These are phyloP conservation scores for Limonium bicolor DNA, from an alignment of 148 eudicot species.

Conservation along the genomic window DNA sequence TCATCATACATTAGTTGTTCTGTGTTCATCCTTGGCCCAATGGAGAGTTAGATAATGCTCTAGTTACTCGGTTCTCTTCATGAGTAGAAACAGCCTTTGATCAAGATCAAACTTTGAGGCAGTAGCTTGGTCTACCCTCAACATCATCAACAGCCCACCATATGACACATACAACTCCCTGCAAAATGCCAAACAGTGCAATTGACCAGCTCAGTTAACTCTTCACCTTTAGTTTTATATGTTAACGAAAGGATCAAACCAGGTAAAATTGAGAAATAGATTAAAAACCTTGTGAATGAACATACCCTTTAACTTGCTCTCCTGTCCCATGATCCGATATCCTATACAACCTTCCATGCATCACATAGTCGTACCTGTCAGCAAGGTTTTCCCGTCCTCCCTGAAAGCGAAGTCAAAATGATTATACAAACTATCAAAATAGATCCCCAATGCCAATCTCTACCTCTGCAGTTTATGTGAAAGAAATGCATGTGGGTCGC, in stretches of 20 bases:
- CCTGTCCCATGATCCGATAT: conserved; percentile 42
- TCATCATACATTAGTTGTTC: too few species aligned
- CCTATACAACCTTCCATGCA: conserved; percentile 79
- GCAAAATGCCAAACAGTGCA: conserved; percentile 6
- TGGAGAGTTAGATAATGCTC: too few species aligned
- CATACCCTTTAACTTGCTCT: conserved; percentile 50
- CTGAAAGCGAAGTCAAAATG: conserved; percentile 23
- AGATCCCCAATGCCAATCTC: too few species aligned
- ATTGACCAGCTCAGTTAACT: too few species aligned
- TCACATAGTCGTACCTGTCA: conserved; percentile 82
- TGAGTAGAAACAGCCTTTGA: conserved; percentile 69
- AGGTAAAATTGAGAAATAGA: too few species aligned
- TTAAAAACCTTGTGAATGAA: too few species aligned
- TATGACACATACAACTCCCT: conserved; percentile 76
- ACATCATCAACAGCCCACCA: conserved; percentile 86
- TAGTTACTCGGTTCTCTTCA: conserved; percentile 61
- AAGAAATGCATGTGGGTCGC: too few species aligned
- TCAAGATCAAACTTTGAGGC: conserved; percentile 70
- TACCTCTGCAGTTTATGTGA: too few species aligned
- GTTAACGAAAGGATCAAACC: too few species aligned
- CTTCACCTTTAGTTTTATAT: too few species aligned
- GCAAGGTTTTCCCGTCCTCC: conserved; percentile 67
- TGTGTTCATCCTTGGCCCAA: too few species aligned
- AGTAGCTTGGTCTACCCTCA: conserved; percentile 56
- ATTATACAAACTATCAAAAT: neutral